These are phyloP conservation scores for Fusarium sublunatum DNA, from an alignment of 2,329 filamentous ascomycete species.

Conservation along the genomic window DNA sequence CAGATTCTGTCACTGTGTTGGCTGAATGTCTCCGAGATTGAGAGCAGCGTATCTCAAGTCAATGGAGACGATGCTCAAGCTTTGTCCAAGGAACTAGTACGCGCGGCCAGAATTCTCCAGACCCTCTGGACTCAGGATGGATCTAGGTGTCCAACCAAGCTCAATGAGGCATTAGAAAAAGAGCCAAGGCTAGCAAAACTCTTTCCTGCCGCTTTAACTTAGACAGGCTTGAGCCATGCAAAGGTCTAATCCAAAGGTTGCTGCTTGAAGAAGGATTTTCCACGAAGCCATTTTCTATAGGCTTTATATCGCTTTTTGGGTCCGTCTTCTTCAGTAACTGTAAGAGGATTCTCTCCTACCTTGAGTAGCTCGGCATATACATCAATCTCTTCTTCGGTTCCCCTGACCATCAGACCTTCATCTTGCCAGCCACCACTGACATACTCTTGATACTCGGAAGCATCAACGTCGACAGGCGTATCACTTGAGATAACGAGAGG, in stretches of 20 bases:
- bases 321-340: conserved; percentile 86
- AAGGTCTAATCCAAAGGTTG: conserved; percentile 67
- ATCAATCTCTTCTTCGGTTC: conserved; percentile 57
- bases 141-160: conserved; percentile 15
- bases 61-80: conserved; percentile 2
- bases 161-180: conserved; percentile 38
- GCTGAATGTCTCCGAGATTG: conserved; percentile 64
- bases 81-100: conserved; percentile 32
- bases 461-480: conserved; percentile 67
- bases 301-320: conserved; percentile 96
- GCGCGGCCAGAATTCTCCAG: conserved; percentile 38
- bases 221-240: not conserved
- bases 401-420: conserved; percentile 65
- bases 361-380: conserved; percentile 82
- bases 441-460: conserved; percentile 82
- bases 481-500: conserved; percentile 82
- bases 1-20: conserved; percentile 72
- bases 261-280: conserved; percentile 97
- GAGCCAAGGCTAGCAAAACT: conserved; percentile 49
- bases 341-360: conserved; percentile 84
- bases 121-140: conserved; percentile 39
- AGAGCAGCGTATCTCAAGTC: conserved; percentile 25
- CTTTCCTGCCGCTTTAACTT: conserved; percentile 25
- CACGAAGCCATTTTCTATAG: conserved; percentile 92
- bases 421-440: conserved; percentile 75